Evolutionary conservation across 306 rosid species (phyloP).

Genomic region (Styphnolobium japonicum): DNA sequence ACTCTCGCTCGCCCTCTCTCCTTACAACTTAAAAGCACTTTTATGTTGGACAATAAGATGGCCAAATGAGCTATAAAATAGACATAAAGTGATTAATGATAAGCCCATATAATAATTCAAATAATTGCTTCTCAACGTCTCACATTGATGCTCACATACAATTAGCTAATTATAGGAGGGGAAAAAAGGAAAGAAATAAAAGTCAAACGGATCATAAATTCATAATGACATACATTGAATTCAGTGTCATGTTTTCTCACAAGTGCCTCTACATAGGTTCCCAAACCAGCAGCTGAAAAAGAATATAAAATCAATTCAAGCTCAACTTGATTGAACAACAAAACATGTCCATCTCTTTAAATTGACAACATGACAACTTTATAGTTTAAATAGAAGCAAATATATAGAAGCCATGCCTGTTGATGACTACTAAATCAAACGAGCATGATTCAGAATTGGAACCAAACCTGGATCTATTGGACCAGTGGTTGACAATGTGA

Average conservation of each 20-base stretch:
- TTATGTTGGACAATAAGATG: neutral
- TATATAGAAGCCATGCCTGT: neutral
- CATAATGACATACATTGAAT: slow-evolving; percentile 62
- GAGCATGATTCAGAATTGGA: slow-evolving; percentile 8
- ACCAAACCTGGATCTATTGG: slow-evolving; percentile 80
- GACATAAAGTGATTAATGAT: neutral
- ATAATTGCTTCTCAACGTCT: neutral
- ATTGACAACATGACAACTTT: neutral
- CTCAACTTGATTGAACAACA: neutral
- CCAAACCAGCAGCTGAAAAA: slow-evolving; percentile 90
- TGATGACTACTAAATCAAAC: slow-evolving; percentile 11
- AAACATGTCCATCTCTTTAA: neutral
- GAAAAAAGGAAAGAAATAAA: neutral
- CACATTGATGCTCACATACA: neutral
- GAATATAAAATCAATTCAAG: slow-evolving; percentile 20
- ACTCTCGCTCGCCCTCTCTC: neutral
- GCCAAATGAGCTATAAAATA: neutral
- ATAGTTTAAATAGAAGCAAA: neutral
- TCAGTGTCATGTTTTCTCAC: slow-evolving; percentile 81
- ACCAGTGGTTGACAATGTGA: slow-evolving; percentile 68
- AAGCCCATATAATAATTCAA: neutral
- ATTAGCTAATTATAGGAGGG: neutral
- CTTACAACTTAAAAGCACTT: neutral
- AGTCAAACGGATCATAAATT: slow-evolving; percentile 10
- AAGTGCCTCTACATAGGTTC: slow-evolving; percentile 91